A percentile compares a stretch with the other conserved stretches of the same genome.
Evolutionary conservation across 1,284 basidiomycete species (phyloP).

Genomic region (Phellopilus nigrolimitatus): DNA sequence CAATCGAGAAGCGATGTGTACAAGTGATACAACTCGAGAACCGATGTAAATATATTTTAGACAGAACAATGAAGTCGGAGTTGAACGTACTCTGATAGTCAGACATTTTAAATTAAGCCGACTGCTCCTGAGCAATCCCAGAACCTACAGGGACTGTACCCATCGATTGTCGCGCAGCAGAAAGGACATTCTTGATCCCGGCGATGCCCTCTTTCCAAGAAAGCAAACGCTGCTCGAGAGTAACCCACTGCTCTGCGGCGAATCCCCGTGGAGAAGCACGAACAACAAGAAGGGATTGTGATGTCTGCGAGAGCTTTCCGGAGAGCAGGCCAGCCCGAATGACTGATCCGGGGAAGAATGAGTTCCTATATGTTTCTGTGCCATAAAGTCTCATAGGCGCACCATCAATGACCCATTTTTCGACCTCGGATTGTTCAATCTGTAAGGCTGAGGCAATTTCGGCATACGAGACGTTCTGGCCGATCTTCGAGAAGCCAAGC

Average conservation of each 20-base stretch:
- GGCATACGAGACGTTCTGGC: slow-evolving; percentile 72
- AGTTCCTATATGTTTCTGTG: background rate
- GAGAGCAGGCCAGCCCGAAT: slow-evolving; percentile 80
- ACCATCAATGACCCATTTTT: slow-evolving; percentile 93
- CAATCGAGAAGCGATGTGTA: too few relatives aligned
- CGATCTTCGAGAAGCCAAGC: slow-evolving; percentile 72
- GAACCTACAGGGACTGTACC: slow-evolving; percentile 28
- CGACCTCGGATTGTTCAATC: slow-evolving; percentile 68
- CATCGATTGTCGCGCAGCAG: slow-evolving; percentile 49
- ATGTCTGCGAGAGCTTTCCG: slow-evolving; percentile 83
- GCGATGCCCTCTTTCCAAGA: slow-evolving; percentile 77
- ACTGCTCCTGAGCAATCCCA: slow-evolving; percentile 5
- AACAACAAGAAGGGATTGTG: slow-evolving; percentile 70
- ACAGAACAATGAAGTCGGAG: background rate
- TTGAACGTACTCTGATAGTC: background rate
- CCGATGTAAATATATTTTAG: background rate
- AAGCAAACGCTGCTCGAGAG: slow-evolving; percentile 71
- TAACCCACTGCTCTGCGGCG: slow-evolving; percentile 77
- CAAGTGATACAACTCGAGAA: too few relatives aligned
- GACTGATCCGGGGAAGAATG: slow-evolving; percentile 42
- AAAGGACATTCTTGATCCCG: slow-evolving; percentile 65
- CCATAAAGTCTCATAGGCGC: slow-evolving; percentile 23
- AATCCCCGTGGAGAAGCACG: slow-evolving; percentile 78
- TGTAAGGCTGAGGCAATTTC: slow-evolving; percentile 68
- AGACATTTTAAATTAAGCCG: background rate